Percentiles rank a stretch among this genome's conserved stretches.
phyloP scores from a whole-genome alignment of 305 asterid species.

The Fraxinus angustifolia region DNA sequence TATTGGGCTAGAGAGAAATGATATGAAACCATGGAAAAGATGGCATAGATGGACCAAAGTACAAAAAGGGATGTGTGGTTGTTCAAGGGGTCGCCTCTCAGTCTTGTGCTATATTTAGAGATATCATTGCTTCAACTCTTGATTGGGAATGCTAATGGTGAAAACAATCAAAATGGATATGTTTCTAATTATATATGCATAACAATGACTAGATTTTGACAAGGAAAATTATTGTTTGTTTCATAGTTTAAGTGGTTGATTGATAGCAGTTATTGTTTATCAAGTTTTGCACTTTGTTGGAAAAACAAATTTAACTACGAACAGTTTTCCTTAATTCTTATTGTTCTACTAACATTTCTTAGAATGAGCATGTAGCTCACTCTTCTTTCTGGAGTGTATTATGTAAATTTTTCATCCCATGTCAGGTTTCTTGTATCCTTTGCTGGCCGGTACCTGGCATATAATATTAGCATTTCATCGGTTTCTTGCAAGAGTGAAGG shows the following conservation, averaged over 20 bases:
- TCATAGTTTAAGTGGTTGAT: not conserved
- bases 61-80: not conserved
- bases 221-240: not conserved
- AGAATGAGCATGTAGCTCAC: not conserved
- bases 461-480: constrained; percentile 46
- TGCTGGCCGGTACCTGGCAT: constrained; percentile 64
- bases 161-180: not conserved
- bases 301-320: not conserved
- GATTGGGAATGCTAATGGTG: not conserved
- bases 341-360: not conserved
- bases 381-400: not conserved
- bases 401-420: constrained; percentile 11
- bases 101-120: not conserved
- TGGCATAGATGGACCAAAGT: not conserved
- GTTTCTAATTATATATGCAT: not conserved
- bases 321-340: not conserved
- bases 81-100: not conserved
- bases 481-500: constrained; percentile 41
- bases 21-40: not conserved
- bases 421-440: constrained; percentile 82
- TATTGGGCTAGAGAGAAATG: not conserved
- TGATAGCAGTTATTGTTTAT: not conserved
- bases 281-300: not conserved
- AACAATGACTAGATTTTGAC: not conserved
- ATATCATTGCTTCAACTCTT: not conserved